phyloP scores from a whole-genome alignment of 768 basidiomycete species.

The Kwoniella bestiolae region DNA sequence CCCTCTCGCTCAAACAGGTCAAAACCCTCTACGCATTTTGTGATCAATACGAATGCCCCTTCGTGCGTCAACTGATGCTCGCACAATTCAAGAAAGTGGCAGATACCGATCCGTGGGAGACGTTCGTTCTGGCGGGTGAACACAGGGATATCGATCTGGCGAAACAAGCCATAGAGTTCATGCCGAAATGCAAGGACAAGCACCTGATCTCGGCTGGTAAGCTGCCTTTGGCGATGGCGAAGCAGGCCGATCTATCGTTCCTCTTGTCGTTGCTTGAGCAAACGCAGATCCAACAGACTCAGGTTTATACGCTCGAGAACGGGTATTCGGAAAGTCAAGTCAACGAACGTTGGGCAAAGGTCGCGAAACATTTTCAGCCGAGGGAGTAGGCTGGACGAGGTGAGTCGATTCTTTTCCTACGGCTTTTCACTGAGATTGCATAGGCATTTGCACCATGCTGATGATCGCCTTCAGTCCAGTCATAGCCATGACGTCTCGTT shows the following conservation, averaged over 20 bases:
- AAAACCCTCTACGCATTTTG: not conserved
- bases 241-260: not conserved
- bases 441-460: too few relatives aligned
- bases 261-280: not conserved
- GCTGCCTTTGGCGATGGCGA: not conserved
- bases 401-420: too few relatives aligned
- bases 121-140: conserved; percentile 1
- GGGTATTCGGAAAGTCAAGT: not conserved
- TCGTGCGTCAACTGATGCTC: not conserved
- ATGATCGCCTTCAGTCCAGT: too few relatives aligned
- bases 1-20: not conserved
- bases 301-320: not conserved
- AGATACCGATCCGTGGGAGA: conserved; percentile 1
- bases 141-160: not conserved
- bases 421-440: too few relatives aligned
- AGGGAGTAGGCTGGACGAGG: too few relatives aligned
- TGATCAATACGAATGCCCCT: not conserved
- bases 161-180: not conserved
- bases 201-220: not conserved
- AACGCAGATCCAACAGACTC: not conserved
- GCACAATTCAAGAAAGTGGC: not conserved
- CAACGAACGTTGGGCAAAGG: not conserved
- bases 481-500: too few relatives aligned
- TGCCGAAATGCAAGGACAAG: not conserved
- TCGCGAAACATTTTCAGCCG: not conserved